These are phyloP conservation scores for Ophiocordyceps camponoti-leonardi DNA, from an alignment of 2,329 filamentous ascomycete genomes.

Conservation along the genomic window DNA sequence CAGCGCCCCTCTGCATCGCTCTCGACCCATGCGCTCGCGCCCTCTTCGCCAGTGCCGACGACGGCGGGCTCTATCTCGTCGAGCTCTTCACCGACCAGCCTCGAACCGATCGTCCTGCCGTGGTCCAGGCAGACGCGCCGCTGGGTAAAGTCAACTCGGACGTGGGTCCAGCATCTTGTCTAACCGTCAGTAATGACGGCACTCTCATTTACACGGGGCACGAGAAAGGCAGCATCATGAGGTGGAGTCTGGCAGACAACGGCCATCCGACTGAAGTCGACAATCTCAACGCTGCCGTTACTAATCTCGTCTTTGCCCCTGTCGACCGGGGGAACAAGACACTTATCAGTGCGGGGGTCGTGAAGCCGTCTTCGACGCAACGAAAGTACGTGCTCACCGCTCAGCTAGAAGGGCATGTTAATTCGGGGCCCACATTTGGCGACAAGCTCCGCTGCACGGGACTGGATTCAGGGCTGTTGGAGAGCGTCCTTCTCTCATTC, in stretches of 20 bases:
- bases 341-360: conserved; percentile 40
- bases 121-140: conserved; percentile 35
- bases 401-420: conserved; percentile 35
- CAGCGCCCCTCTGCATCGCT: conserved; percentile 51
- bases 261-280: conserved; percentile 49
- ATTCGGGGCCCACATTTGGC: conserved; percentile 23
- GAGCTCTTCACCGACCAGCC: conserved; percentile 48
- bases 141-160: conserved; percentile 43
- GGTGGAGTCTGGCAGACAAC: conserved; percentile 63
- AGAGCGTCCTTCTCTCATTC: conserved; percentile 31
- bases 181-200: conserved; percentile 68
- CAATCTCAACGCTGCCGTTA: conserved; percentile 65
- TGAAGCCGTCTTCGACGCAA: conserved; percentile 63
- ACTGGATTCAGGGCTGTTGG: conserved; percentile 27
- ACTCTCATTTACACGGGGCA: conserved; percentile 70
- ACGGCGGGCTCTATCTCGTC: conserved; percentile 63
- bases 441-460: conserved; percentile 28
- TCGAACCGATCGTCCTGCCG: conserved; percentile 35
- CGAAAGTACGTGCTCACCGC: conserved; percentile 48
- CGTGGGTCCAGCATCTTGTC: conserved; percentile 44
- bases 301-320: conserved; percentile 59
- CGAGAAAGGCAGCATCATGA: conserved; percentile 56
- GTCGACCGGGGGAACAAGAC: conserved; percentile 27
- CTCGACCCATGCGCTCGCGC: conserved; percentile 74
- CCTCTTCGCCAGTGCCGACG: conserved; percentile 64